Conservation (phyloP, 2,329 filamentous ascomycete species). For the Penicillium sp. region DNA sequence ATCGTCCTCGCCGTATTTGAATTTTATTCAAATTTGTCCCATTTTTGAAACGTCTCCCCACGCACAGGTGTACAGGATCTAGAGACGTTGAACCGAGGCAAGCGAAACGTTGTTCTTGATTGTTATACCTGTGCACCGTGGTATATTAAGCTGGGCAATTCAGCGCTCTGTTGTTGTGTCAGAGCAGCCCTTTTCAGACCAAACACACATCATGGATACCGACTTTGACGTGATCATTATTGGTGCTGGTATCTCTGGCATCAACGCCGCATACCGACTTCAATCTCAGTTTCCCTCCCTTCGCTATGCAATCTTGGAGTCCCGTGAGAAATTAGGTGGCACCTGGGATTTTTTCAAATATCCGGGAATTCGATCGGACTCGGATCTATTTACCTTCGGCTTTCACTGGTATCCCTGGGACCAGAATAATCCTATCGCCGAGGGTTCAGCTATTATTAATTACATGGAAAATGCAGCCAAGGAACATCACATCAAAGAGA, state of each 20-base stretch:
- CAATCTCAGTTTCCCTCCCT: slow-evolving; percentile 41
- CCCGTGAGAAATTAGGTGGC: slow-evolving; percentile 50
- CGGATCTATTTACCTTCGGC: slow-evolving; percentile 58
- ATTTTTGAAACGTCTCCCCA: neutral
- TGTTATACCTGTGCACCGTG: too few relatives aligned
- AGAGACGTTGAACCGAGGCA: too few relatives aligned
- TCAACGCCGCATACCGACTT: slow-evolving; percentile 51
- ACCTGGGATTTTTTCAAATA: slow-evolving; percentile 57
- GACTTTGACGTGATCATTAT: slow-evolving; percentile 39
- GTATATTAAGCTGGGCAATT: too few relatives aligned
- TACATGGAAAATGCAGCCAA: slow-evolving; percentile 3
- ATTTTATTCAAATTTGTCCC: neutral
- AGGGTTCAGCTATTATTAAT: slow-evolving; percentile 30
- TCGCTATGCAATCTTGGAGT: slow-evolving; percentile 50
- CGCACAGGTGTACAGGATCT: too few relatives aligned
- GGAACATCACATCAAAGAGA: slow-evolving; percentile 10
- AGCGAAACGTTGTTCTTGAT: too few relatives aligned
- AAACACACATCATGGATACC: slow-evolving; percentile 2
- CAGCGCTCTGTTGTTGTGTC: too few relatives aligned
- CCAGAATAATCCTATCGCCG: slow-evolving; percentile 47
- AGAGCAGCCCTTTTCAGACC: neutral
- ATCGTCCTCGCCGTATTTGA: neutral
- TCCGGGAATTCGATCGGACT: slow-evolving; percentile 53
- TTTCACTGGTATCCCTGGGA: slow-evolving; percentile 68
- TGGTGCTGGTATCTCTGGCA: slow-evolving; percentile 52